Base-by-base conservation (phyloP, 140 eudicot species). In the Senecio squalidus region DNA sequence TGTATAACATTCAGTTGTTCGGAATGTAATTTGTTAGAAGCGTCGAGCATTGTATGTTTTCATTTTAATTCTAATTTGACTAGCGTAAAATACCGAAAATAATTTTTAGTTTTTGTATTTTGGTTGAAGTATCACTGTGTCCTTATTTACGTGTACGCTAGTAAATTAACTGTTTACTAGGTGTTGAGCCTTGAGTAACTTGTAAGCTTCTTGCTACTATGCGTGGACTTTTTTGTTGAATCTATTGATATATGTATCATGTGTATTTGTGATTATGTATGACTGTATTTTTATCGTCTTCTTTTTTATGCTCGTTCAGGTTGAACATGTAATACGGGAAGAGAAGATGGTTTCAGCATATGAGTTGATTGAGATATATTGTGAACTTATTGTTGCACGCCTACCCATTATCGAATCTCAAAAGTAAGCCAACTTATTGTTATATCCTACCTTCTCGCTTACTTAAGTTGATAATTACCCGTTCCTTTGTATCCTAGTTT, bases 291-390 rank as follows among this genome's bases (percentile, higher is more conserved):
- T 27, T 34, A 25, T 52, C 40, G 21, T 20, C 47, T 10, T 14
- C 2, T 28, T 43, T 45, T 6, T 5, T 44, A 11, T 67, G 3
- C 14, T 1, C 46, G 14, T 50, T 34, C 81, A 92, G 98, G 98
- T 92, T 55, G 96, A 92, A 56, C 98, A 92, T 80, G 94, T 92
- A 30, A 76, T 92, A 55, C 71, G 96, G 66, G 98, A 92, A 74
- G 95, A 92, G 86, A 92, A 92, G 78, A 84, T 72, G 86, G 78
- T 92, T 38, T 93, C 93, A 31, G 98, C 98, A 16, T 92, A 76
- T 72, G 98, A 87, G 0, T 80, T 92, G 36, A 70, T 92, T 38
- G 95, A 84, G 78, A 66, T 92, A 47, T 92, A 92, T 40, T 92
- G 86, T 79, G 98, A 92, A 64, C 98, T 92, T 70, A 66, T 92